Evolutionary conservation across 2,329 filamentous ascomycete genomes (phyloP).

Genomic region (Penicillium sp.): DNA sequence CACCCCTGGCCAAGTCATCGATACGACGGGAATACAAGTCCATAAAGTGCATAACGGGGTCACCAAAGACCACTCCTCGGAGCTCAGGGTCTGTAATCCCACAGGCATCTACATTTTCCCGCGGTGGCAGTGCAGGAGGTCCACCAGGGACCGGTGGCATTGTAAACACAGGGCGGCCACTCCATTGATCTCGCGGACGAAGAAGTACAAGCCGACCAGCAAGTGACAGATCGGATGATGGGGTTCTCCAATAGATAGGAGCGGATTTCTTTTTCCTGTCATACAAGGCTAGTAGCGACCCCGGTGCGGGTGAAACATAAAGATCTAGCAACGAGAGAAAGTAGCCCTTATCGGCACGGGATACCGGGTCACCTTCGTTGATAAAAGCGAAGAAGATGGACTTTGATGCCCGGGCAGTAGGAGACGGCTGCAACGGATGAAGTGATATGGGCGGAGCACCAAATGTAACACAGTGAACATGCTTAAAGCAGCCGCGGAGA

Average conservation of each 20-base stretch:
- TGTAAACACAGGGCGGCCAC: conserved; percentile 62
- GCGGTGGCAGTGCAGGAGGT: conserved; percentile 51
- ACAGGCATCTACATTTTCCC: conserved; percentile 65
- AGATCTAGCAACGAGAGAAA: conserved; percentile 69
- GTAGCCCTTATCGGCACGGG: conserved; percentile 72
- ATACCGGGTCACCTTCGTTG: conserved; percentile 83
- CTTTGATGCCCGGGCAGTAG: conserved; percentile 52
- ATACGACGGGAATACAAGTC: conserved; percentile 69
- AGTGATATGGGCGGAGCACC: conserved; percentile 77
- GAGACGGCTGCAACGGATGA: conserved; percentile 63
- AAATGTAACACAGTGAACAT: conserved; percentile 81
- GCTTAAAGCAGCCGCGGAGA: conserved; percentile 68
- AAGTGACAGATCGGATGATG: conserved; percentile 9
- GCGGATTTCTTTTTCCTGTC: conserved; percentile 26
- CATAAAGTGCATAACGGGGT: conserved; percentile 79
- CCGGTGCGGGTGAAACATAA: conserved; percentile 60
- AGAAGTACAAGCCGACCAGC: conserved; percentile 18
- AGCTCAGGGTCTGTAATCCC: conserved; percentile 66
- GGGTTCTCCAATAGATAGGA: conserved; percentile 10
- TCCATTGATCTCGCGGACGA: conserved; percentile 50
- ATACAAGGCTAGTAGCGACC: conserved; percentile 6
- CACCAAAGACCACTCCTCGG: conserved; percentile 71
- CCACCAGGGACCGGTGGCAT: conserved; percentile 69
- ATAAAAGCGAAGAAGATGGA: conserved; percentile 76
- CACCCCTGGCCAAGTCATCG: conserved; percentile 67